Evolutionary conservation across 2,329 filamentous ascomycete genomes (phyloP).

Genomic region (Aspergillus tamarii): DNA sequence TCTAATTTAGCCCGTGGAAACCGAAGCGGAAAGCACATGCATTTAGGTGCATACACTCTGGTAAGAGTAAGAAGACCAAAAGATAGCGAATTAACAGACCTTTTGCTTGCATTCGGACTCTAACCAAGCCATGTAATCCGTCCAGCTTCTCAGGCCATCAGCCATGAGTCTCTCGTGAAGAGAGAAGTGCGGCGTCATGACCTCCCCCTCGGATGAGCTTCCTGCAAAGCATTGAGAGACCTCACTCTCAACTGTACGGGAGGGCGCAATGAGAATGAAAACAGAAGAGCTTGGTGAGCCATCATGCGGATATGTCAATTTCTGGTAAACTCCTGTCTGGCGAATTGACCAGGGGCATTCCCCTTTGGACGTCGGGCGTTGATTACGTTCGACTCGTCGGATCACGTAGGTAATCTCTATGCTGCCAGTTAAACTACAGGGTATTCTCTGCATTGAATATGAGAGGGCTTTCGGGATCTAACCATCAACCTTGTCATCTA

Average conservation of each 20-base stretch:
- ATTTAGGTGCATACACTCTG: background rate
- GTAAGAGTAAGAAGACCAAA: background rate
- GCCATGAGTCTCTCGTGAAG: constrained; percentile 15
- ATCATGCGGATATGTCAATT: constrained; percentile 9
- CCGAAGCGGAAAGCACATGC: background rate
- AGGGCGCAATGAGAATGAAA: constrained; percentile 16
- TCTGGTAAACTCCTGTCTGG: constrained; percentile 20
- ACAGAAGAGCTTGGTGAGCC: background rate
- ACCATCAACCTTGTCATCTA: constrained; percentile 3
- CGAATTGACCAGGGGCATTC: constrained; percentile 20
- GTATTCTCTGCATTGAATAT: background rate
- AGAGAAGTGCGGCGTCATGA: constrained; percentile 1
- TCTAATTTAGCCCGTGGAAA: background rate
- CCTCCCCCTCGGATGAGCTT: background rate
- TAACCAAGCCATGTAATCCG: constrained; percentile 20
- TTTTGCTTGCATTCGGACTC: constrained; percentile 15
- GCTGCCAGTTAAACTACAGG: background rate
- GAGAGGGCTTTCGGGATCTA: background rate
- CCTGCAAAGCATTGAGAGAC: background rate
- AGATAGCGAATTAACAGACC: background rate
- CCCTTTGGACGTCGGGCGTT: background rate
- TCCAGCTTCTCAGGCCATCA: constrained; percentile 17
- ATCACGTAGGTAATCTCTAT: constrained; percentile 19
- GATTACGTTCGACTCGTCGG: constrained; percentile 17
- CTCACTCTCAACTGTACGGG: constrained; percentile 1